Evolutionary conservation across 345 rosid species (phyloP).

Genomic region (Sisymbrium altissimum): DNA sequence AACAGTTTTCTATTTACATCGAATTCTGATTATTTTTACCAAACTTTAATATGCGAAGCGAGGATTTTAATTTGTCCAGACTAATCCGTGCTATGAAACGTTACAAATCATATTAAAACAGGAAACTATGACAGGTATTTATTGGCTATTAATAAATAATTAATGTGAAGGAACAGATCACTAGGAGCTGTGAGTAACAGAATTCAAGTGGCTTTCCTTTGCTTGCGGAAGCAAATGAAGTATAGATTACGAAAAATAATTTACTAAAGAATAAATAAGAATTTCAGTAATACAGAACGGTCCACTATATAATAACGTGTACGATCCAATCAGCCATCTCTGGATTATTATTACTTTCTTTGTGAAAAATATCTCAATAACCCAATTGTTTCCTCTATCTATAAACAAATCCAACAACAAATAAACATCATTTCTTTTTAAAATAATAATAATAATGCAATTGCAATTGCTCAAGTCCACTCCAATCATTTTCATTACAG

Average conservation of each 20-base stretch:
- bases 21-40: not conserved
- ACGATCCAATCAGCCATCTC: slow-evolving; percentile 32
- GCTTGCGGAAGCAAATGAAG: slow-evolving; percentile 36
- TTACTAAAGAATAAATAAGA: not conserved
- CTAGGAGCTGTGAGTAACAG: slow-evolving; percentile 27
- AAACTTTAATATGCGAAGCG: not conserved
- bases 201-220: slow-evolving; percentile 37
- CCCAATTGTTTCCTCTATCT: slow-evolving; percentile 28
- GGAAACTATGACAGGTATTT: slow-evolving; percentile 4
- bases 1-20: not conserved
- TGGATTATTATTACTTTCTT: not conserved
- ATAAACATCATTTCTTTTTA: slow-evolving; percentile 20
- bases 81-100: not conserved
- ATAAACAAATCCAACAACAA: slow-evolving; percentile 34
- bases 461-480: slow-evolving; percentile 26
- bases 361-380: not conserved
- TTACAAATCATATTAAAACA: not conserved
- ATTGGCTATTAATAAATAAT: not conserved
- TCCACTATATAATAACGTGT: slow-evolving; percentile 30
- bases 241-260: slow-evolving; percentile 19
- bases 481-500: slow-evolving; percentile 37
- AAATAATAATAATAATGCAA: slow-evolving; percentile 17
- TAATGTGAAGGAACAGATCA: slow-evolving; percentile 29
- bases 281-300: not conserved
- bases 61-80: not conserved